These are phyloP conservation scores for Auricularia sp. DNA, from an alignment of 768 basidiomycete species.

Conservation along the genomic window DNA sequence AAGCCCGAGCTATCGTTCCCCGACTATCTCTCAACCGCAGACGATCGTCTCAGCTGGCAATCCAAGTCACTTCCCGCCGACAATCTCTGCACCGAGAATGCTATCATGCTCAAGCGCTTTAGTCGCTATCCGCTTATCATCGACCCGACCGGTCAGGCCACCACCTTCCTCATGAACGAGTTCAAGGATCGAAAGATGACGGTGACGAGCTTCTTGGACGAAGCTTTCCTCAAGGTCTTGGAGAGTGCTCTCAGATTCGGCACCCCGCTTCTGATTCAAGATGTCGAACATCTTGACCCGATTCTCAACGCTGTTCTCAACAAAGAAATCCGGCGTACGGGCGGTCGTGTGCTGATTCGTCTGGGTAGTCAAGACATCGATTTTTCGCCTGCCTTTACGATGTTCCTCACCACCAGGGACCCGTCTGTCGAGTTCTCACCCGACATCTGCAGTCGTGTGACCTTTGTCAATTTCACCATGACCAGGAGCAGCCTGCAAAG, in stretches of 20 bases:
- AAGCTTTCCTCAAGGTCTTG: slow-evolving; percentile 95
- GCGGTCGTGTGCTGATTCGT: slow-evolving; percentile 93
- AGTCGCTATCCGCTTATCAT: slow-evolving; percentile 96
- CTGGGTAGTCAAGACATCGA: slow-evolving; percentile 97
- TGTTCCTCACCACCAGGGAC: slow-evolving; percentile 97
- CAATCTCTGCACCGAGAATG: slow-evolving; percentile 93
- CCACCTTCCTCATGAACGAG: slow-evolving; percentile 85
- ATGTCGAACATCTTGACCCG: slow-evolving; percentile 95
- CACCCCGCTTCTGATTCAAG: slow-evolving; percentile 93
- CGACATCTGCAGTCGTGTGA: slow-evolving; percentile 95
- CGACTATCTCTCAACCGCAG: slow-evolving; percentile 94
- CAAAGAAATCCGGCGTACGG: slow-evolving; percentile 90
- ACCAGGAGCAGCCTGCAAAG: slow-evolving; percentile 97
- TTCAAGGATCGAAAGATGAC: slow-evolving; percentile 96
- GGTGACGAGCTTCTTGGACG: slow-evolving; percentile 96
- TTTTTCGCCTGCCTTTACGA: slow-evolving; percentile 98
- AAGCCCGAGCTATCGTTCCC: slow-evolving; percentile 86
- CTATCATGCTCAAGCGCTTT: slow-evolving; percentile 98
- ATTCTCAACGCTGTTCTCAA: slow-evolving; percentile 96
- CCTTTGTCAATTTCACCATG: slow-evolving; percentile 97
- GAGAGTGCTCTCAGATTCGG: slow-evolving; percentile 99
- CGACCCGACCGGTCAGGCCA: slow-evolving; percentile 96
- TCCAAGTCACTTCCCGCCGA: slow-evolving; percentile 92
- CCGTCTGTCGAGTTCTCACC: slow-evolving; percentile 97
- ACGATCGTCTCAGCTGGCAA: slow-evolving; percentile 92